These are phyloP conservation scores for Oryza nivara DNA, from an alignment of 176 grass and related monocot genomes.

Conservation along the genomic window DNA sequence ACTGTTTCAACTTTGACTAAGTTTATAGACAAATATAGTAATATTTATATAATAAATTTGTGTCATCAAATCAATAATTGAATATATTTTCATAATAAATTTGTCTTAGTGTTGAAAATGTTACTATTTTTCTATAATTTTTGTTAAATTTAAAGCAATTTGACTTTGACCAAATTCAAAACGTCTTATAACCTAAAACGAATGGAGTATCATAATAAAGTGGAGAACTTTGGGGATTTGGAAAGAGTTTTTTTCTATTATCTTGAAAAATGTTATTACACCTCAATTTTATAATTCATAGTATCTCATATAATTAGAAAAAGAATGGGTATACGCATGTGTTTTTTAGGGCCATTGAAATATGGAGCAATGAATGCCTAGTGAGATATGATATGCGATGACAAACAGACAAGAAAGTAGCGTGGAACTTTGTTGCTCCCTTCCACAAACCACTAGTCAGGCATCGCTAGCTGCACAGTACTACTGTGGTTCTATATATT, in stretches of 20 bases:
- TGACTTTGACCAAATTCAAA: too few species aligned
- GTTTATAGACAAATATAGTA: too few species aligned
- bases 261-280: not conserved
- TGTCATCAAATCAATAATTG: too few species aligned
- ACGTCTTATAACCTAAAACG: too few species aligned
- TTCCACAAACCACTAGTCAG: not conserved
- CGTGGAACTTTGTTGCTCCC: not conserved
- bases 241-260: not conserved
- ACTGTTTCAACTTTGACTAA: too few species aligned
- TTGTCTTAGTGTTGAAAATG: too few species aligned
- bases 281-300: not conserved
- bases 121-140: too few species aligned
- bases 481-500: not conserved
- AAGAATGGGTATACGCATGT: not conserved
- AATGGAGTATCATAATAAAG: not conserved
- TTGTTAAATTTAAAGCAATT: too few species aligned
- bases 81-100: too few species aligned
- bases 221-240: not conserved
- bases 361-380: not conserved
- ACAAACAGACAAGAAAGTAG: not conserved
- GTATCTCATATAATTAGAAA: not conserved
- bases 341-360: not conserved
- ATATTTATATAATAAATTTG: too few species aligned
- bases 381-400: not conserved
- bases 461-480: not conserved